Evolutionary conservation across 1,284 basidiomycete genomes (phyloP).

Genomic region (Cystobasidium slooffiae): DNA sequence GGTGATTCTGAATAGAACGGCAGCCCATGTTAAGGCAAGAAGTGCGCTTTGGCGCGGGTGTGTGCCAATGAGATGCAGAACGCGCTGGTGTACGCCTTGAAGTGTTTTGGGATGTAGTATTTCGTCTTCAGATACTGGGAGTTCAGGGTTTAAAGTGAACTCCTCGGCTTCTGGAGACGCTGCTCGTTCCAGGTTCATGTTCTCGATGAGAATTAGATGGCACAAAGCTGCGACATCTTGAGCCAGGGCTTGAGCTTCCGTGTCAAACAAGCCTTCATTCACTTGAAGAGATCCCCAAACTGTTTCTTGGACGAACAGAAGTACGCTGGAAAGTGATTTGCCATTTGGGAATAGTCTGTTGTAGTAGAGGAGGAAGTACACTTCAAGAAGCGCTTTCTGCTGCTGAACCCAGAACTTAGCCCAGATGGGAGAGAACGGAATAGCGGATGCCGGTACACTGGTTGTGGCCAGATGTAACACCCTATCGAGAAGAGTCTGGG

Average conservation of each 20-base stretch:
- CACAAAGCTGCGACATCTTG: slow-evolving; percentile 73
- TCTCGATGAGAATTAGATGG: slow-evolving; percentile 75
- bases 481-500: slow-evolving; percentile 63
- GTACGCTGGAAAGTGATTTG: slow-evolving; percentile 66
- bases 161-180: slow-evolving; percentile 62
- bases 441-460: slow-evolving; percentile 63
- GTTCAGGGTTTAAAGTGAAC: slow-evolving; percentile 63
- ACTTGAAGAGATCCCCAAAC: slow-evolving; percentile 71
- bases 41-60: slow-evolving; percentile 67
- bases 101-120: slow-evolving; percentile 59
- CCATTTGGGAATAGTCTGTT: slow-evolving; percentile 71
- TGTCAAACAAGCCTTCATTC: slow-evolving; percentile 67
- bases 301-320: slow-evolving; percentile 68
- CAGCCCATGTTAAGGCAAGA: slow-evolving; percentile 76
- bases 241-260: slow-evolving; percentile 68
- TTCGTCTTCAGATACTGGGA: slow-evolving; percentile 58
- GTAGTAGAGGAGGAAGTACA: slow-evolving; percentile 84
- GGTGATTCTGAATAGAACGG: slow-evolving; percentile 63
- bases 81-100: slow-evolving; percentile 65
- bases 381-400: slow-evolving; percentile 77
- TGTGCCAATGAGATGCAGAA: slow-evolving; percentile 61
- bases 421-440: slow-evolving; percentile 67
- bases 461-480: slow-evolving; percentile 64
- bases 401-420: slow-evolving; percentile 78
- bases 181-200: slow-evolving; percentile 76